Evolutionary conservation across 306 rosid genomes (phyloP).

Genomic region (Trifolium dubium): DNA sequence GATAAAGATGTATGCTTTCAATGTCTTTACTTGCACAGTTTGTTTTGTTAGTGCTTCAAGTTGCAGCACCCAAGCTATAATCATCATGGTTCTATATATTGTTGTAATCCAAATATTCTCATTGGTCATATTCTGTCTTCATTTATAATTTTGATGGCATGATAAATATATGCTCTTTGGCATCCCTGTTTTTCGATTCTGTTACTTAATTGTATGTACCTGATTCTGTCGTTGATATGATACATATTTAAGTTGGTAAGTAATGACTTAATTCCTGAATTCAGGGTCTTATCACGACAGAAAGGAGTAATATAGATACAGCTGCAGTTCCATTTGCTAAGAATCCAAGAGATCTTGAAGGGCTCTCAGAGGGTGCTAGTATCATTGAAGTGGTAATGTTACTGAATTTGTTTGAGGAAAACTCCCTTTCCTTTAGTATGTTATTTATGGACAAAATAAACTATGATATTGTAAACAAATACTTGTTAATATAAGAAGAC

Average conservation of each 20-base stretch:
- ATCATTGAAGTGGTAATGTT: slow-evolving; percentile 90
- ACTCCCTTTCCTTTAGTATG: background rate
- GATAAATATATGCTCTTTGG: slow-evolving; percentile 24
- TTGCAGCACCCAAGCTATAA: slow-evolving; percentile 20
- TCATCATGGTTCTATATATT: slow-evolving; percentile 3
- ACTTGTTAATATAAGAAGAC: slow-evolving; percentile 24
- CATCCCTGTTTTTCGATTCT: slow-evolving; percentile 19
- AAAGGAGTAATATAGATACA: slow-evolving; percentile 78
- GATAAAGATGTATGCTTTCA: slow-evolving; percentile 82
- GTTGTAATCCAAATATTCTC: slow-evolving; percentile 10
- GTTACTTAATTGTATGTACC: slow-evolving; percentile 10
- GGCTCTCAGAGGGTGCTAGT: slow-evolving; percentile 85
- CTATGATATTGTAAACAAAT: slow-evolving; percentile 1
- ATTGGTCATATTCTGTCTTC: background rate
- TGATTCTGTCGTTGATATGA: slow-evolving; percentile 25
- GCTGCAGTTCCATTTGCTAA: slow-evolving; percentile 94
- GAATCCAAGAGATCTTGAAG: slow-evolving; percentile 66
- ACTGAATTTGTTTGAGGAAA: slow-evolving; percentile 32
- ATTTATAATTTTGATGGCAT: slow-evolving; percentile 11
- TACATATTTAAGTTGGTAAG: slow-evolving; percentile 18
- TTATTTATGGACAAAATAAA: background rate
- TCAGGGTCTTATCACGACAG: slow-evolving; percentile 94
- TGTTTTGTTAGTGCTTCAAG: slow-evolving; percentile 24
- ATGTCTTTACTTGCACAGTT: slow-evolving; percentile 12
- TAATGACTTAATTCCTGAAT: slow-evolving; percentile 29